Conservation (phyloP, 768 basidiomycete genomes). For the Mrakia hoshinonis region DNA sequence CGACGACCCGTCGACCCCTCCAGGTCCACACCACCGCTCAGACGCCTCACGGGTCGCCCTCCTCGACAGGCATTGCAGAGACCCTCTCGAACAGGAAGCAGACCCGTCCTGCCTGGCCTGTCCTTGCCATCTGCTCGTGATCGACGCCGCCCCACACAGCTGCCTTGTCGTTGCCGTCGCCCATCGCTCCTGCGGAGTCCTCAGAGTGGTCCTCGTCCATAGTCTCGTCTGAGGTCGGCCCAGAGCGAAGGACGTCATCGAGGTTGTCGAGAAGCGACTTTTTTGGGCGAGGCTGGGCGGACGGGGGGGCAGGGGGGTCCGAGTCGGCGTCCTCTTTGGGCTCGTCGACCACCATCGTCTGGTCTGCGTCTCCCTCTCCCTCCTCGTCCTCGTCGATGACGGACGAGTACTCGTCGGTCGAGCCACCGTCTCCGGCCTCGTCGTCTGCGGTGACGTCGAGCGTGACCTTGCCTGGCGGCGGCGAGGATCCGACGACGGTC, state of each 20-base stretch:
- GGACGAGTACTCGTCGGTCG: background rate
- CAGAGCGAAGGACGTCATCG: background rate
- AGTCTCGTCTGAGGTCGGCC: background rate
- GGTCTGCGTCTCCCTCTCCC: background rate
- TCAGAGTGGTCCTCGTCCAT: background rate
- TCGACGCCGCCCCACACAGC: background rate
- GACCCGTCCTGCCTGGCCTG: slow-evolving; percentile 14
- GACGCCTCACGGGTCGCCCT: too few relatives aligned
- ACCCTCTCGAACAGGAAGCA: slow-evolving; percentile 25
- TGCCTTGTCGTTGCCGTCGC: background rate
- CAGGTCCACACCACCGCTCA: too few relatives aligned
- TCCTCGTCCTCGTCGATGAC: background rate
- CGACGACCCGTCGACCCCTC: too few relatives aligned
- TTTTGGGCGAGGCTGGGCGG: background rate
- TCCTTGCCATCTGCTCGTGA: slow-evolving; percentile 1
- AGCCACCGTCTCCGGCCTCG: background rate
- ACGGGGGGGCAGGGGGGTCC: too few relatives aligned
- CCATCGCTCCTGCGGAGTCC: background rate
- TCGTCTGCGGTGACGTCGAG: background rate
- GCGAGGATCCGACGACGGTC: background rate
- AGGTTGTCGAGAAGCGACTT: slow-evolving; percentile 5
- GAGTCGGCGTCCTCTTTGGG: slow-evolving; percentile 8
- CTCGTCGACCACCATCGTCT: background rate
- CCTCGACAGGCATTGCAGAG: background rate
- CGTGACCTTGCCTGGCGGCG: background rate